These are phyloP conservation scores for Amphirosellinia nigrospora DNA, from an alignment of 495 filamentous ascomycete genomes.

Conservation along the genomic window DNA sequence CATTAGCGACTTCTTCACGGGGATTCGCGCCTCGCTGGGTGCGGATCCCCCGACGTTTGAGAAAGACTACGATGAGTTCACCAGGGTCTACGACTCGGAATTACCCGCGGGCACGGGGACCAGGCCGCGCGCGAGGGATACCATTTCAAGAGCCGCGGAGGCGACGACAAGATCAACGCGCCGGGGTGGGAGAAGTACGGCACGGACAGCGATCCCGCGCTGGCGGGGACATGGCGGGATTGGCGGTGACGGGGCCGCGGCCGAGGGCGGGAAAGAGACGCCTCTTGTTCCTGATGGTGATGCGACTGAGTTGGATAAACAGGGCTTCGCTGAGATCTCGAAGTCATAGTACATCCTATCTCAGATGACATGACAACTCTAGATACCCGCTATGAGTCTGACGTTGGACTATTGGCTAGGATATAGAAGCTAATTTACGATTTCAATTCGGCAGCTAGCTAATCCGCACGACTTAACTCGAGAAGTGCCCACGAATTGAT, in stretches of 20 bases:
- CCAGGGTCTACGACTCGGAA: slow-evolving; percentile 64
- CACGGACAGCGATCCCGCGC: slow-evolving; percentile 26
- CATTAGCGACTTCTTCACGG: slow-evolving; percentile 73
- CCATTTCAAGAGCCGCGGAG: slow-evolving; percentile 74
- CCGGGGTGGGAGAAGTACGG: slow-evolving; percentile 62
- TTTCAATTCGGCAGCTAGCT: neutral
- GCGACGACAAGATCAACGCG: slow-evolving; percentile 70
- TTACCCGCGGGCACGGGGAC: slow-evolving; percentile 76
- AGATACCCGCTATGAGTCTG: neutral
- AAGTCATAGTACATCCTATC: neutral
- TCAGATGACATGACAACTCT: neutral
- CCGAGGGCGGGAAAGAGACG: slow-evolving; percentile 33
- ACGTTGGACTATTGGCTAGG: neutral
- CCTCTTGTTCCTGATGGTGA: slow-evolving; percentile 57
- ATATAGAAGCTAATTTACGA: neutral
- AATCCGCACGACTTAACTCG: too few species aligned
- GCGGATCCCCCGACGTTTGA: slow-evolving; percentile 70
- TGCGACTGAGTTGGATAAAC: slow-evolving; percentile 60
- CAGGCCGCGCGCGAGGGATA: slow-evolving; percentile 87
- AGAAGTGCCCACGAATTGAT: too few species aligned
- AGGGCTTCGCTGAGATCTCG: slow-evolving; percentile 64
- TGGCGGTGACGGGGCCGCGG: slow-evolving; percentile 33
- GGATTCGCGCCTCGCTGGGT: slow-evolving; percentile 61
- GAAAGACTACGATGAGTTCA: slow-evolving; percentile 61
- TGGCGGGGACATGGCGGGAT: slow-evolving; percentile 7